Evolutionary conservation across 176 grass and related monocot species (phyloP).

Genomic region (Eragrostis curvula): DNA sequence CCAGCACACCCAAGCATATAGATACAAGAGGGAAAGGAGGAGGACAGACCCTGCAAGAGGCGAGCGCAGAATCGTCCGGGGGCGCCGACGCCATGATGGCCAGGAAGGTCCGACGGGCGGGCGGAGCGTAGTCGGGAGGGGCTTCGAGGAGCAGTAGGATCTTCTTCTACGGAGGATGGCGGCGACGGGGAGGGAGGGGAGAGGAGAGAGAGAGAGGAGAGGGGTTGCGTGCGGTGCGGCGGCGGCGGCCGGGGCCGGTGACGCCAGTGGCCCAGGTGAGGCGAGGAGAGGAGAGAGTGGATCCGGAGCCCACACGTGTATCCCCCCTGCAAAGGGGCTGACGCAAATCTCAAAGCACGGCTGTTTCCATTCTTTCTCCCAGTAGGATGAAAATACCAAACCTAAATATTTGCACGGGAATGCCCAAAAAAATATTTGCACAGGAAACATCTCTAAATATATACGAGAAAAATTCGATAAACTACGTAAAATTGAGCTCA

Average conservation of each 20-base stretch:
- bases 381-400: no score
- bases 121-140: neutral
- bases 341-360: neutral
- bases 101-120: neutral
- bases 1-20: neutral
- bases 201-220: neutral
- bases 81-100: conserved; percentile 30
- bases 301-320: neutral
- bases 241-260: neutral
- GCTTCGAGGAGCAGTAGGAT: no score
- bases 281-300: neutral
- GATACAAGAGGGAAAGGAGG: neutral
- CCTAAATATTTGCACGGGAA: no score
- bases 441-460: no score
- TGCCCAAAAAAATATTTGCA: no score
- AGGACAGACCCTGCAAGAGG: conserved; percentile 43
- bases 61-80: conserved; percentile 31
- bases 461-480: no score
- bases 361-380: no score
- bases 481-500: no score
- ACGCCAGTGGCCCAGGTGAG: neutral
- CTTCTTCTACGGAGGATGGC: neutral
- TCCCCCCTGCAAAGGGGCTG: neutral
- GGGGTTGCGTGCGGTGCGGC: no score
- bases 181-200: neutral